phyloP scores from a whole-genome alignment of 2,329 filamentous ascomycete species.

The Trichophaea hybrida region DNA sequence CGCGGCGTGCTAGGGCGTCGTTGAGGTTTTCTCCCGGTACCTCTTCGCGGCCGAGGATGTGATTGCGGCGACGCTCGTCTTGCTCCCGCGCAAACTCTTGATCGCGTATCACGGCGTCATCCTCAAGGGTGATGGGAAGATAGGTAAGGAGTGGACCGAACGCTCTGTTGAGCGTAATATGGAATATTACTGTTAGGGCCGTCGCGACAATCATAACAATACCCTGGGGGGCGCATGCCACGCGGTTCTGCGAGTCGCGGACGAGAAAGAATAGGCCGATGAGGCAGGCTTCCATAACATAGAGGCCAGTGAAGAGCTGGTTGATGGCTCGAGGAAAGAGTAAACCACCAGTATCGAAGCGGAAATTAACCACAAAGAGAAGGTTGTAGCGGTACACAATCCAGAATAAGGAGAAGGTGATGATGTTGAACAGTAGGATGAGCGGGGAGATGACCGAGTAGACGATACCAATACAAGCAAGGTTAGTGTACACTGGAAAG shows the following conservation, averaged over 20 bases:
- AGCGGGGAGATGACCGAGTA: constrained; percentile 82
- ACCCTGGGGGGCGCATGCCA: constrained; percentile 58
- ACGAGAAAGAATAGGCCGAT: constrained; percentile 75
- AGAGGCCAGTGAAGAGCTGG: constrained; percentile 86
- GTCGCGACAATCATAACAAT: constrained; percentile 69
- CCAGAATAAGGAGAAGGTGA: constrained; percentile 87
- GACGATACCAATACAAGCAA: constrained; percentile 80
- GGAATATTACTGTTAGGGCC: constrained; percentile 59
- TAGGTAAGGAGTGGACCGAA: constrained; percentile 80
- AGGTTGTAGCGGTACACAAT: constrained; percentile 93
- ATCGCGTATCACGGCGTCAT: constrained; percentile 83
- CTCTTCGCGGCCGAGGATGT: constrained; percentile 39
- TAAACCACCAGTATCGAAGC: constrained; percentile 79
- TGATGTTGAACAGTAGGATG: constrained; percentile 81
- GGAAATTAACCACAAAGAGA: constrained; percentile 82
- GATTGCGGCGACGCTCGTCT: constrained; percentile 50
- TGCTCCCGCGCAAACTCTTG: constrained; percentile 74
- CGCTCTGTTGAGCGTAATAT: constrained; percentile 63
- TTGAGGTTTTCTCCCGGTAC: constrained; percentile 35
- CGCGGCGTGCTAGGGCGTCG: constrained; percentile 30
- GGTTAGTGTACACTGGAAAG: constrained; percentile 93
- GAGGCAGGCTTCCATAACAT: constrained; percentile 83
- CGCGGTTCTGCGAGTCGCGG: constrained; percentile 27
- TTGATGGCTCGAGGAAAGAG: constrained; percentile 88
- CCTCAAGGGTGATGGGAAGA: constrained; percentile 85